phyloP scores from a whole-genome alignment of 768 basidiomycete species.

The Xerocomellus intermedius region DNA sequence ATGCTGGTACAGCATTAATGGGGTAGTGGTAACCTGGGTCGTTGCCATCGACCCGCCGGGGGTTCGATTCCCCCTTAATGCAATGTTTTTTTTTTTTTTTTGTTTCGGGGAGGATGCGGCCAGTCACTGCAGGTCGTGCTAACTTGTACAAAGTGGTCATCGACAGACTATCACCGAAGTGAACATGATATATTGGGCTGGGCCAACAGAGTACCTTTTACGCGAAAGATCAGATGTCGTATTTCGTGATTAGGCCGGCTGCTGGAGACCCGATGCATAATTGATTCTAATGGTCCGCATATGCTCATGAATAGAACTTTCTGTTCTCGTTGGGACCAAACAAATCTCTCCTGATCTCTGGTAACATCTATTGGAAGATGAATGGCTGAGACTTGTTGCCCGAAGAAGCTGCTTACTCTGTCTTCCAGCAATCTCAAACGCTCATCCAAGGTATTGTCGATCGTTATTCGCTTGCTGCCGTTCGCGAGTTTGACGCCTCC shows the following conservation, averaged over 20 bases:
- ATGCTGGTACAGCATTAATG: constrained; percentile 26
- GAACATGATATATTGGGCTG: constrained; percentile 1
- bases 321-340: constrained; percentile 91
- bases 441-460: constrained; percentile 96
- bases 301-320: constrained; percentile 73
- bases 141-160: not conserved
- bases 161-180: not conserved
- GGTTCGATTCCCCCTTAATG: constrained; percentile 66
- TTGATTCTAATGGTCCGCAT: not conserved
- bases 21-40: constrained; percentile 68
- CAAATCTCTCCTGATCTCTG: constrained; percentile 85
- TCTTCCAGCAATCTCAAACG: constrained; percentile 87
- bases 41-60: constrained; percentile 82
- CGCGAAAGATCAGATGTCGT: not conserved
- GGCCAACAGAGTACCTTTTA: not conserved
- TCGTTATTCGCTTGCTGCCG: constrained; percentile 72
- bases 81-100: not conserved
- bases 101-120: not conserved
- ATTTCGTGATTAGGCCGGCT: not conserved
- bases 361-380: constrained; percentile 76
- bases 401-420: constrained; percentile 52
- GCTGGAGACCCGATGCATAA: not conserved
- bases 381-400: not conserved
- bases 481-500: constrained; percentile 82
- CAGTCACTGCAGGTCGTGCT: not conserved